Base-by-base conservation (phyloP, 371 early-diverging fungal species). In the Mucor piriformis region DNA sequence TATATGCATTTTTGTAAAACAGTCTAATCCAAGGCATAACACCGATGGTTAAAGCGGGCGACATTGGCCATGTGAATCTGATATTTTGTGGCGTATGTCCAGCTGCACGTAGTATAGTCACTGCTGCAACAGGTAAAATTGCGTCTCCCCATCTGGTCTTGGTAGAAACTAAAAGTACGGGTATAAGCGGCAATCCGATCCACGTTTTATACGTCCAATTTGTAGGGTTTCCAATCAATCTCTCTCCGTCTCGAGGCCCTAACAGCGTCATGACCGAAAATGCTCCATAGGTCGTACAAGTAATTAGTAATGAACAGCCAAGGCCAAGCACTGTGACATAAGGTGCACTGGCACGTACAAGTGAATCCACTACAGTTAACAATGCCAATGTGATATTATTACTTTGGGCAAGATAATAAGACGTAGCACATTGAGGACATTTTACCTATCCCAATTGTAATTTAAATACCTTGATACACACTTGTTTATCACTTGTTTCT, bases 401-500 rank as follows among this genome's bases (percentile, higher is more conserved):
- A 29, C 66, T 74, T 37, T 89, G 85, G n/a, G 78, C 66, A 23
- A 90, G 57, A 13, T 79, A 71, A 64, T 92, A 92, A 4, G 82
- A 70, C 11, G 84, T 70, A 35, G 80, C 84, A 66, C 92, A 92
- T 53, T 90, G 90, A n/a, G 92, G 90, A 51, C 92, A 92, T 15
- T 76, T 74, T 0, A 88, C 87, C 85, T 88, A 74, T 29, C 29
- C n/a, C n/a, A n/a, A n/a, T n/a, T n/a, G n/a, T n/a, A n/a, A n/a
- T n/a, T n/a, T n/a, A n/a, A n/a, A n/a, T n/a, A n/a, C n/a, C n/a
- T 23, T 44, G 27, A 18, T 33, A 33, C 11, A 33, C 11, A n/a
- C 40, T 29, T 3, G 7, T 43, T 3, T 43, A 6, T 16, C 6
- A 16, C 16, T 7, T 16, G 23, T 29, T 47, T n/a, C 11, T 49